Evolutionary conservation across 2,329 filamentous ascomycete genomes (phyloP), one percentile per base, ranked within the genome.

Genomic region (Sclerotiophoma versabilis): DNA sequence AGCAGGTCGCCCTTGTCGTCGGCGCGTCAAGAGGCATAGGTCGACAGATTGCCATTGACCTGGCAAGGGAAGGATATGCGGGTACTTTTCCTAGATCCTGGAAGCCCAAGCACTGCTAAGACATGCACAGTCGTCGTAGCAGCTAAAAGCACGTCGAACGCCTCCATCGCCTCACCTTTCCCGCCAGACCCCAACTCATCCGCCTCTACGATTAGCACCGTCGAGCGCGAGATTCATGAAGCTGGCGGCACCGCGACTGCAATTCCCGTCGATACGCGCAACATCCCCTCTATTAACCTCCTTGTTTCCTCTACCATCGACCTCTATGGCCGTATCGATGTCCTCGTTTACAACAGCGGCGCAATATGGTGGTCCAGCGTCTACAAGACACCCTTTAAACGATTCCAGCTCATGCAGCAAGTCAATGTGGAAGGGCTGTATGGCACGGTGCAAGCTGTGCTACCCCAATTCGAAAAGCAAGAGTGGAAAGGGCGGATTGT

Each of bases 301-400:
- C 54, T 57, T 22, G 15, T 57, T 9, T n/a, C 38, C 19, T 72
- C 81, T 49, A 87, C 87, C 0, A 75, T 89, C 5, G 59, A 77
- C 65, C 78, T 73, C 4, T 88, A 89, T 64, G 81, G 82, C 36
- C 83, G 83, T 19, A 78, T 96, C 3, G 90, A 95, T 69, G 87
- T 89, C 0, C 76, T 96, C 2, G 74, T 95, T 42, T 96, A 96
- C 79, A 96, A 95, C 72, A 87, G 88, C 0, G 91, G 91, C 33
- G 91, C 91, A 2, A 92, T 96, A 62, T 95, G 88, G 87, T 93
- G 91, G 90, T 84, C 88, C 0, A 83, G 88, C 1, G 85, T 96
- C 0, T 83, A 87, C 45, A 83, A 87, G 39, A 93, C 90, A 0
- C 87, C 89, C 0, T 78, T 89, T 60, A 89, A 88, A 73, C 83